A percentile compares a stretch with the other conserved stretches of the same genome.
These are phyloP conservation scores for Penicillium oxalicum DNA, from an alignment of 2,329 filamentous ascomycete species.

Conservation along the genomic window DNA sequence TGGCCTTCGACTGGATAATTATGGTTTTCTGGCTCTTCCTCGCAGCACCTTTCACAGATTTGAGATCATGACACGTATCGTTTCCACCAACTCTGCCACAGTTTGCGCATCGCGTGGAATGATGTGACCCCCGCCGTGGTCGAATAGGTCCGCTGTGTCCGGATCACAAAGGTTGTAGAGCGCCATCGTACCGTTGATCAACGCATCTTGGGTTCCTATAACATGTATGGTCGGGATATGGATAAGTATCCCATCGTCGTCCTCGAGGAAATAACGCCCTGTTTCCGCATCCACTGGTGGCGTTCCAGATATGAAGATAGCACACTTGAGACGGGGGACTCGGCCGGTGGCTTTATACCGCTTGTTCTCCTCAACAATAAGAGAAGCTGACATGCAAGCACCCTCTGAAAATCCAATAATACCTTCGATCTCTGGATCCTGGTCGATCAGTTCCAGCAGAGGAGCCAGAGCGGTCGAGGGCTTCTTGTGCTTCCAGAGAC, in stretches of 20 bases:
- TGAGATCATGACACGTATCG: neutral
- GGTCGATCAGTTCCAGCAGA: constrained; percentile 15
- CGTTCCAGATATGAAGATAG: constrained; percentile 20
- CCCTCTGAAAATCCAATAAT: constrained; percentile 25
- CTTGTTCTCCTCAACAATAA: constrained; percentile 19
- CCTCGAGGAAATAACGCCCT: constrained; percentile 12
- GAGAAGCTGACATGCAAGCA: constrained; percentile 18
- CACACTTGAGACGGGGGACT: constrained; percentile 18
- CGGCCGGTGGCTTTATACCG: constrained; percentile 11
- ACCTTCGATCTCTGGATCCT: constrained; percentile 19
- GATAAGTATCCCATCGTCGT: constrained; percentile 17
- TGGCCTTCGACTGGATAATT: too few species aligned
- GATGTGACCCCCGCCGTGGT: constrained; percentile 42
- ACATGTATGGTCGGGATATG: constrained; percentile 23
- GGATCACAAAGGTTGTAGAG: constrained; percentile 42
- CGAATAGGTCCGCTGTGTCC: constrained; percentile 39
- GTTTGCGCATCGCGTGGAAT: constrained; percentile 26
- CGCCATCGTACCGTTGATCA: constrained; percentile 35
- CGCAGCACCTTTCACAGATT: neutral
- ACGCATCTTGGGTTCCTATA: constrained; percentile 38
- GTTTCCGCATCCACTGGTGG: constrained; percentile 16
- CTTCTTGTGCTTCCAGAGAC: neutral
- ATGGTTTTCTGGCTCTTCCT: too few species aligned
- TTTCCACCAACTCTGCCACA: neutral
- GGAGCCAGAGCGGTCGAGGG: constrained; percentile 8